Evolutionary conservation across 176 grass and related monocot species (phyloP).

Genomic region (Chloris gayana): DNA sequence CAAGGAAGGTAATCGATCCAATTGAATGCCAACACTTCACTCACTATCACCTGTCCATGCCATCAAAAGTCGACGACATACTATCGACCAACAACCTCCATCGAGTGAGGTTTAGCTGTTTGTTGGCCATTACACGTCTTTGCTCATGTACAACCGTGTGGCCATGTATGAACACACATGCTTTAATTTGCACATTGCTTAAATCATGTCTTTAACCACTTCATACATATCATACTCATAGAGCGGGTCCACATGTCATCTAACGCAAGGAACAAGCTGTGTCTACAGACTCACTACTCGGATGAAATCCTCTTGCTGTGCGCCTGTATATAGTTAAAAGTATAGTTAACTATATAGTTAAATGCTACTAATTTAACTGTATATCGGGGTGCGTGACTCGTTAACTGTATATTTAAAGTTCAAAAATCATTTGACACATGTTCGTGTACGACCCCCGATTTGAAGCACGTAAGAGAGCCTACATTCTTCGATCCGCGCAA

Average conservation of each 20-base stretch:
- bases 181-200: too few relatives aligned
- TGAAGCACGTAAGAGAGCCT: background rate
- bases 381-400: background rate
- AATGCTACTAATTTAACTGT: too few relatives aligned
- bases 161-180: too few relatives aligned
- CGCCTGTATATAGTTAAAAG: too few relatives aligned
- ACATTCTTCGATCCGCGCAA: background rate
- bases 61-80: background rate
- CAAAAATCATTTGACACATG: background rate
- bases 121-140: background rate
- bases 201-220: too few relatives aligned
- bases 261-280: too few relatives aligned
- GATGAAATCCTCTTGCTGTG: too few relatives aligned
- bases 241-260: too few relatives aligned
- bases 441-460: background rate
- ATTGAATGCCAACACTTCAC: background rate
- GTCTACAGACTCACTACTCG: too few relatives aligned
- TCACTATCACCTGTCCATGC: background rate
- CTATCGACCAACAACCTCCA: background rate
- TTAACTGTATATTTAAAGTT: background rate
- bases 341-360: too few relatives aligned
- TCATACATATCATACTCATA: too few relatives aligned
- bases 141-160: background rate
- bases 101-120: background rate
- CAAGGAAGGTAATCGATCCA: background rate